Evolutionary conservation across 1,139 yeast species (phyloP), one percentile per base, ranked within the genome.

Genomic region (Hyphopichia fennica): DNA sequence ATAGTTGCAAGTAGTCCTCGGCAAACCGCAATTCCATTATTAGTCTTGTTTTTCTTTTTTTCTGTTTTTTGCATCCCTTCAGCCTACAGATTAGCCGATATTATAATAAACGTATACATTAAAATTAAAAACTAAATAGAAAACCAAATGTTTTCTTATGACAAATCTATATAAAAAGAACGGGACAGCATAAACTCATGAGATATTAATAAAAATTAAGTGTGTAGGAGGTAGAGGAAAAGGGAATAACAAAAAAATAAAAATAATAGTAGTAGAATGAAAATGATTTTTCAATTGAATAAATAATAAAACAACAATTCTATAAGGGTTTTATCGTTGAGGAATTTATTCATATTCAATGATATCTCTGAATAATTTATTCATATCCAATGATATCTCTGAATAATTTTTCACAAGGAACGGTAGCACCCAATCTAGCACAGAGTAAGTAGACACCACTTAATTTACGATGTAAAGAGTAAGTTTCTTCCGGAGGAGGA

Each of bases 401-500:
- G 59, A 93, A 93, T 42, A 93, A 68, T 54, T 83, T 72, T 47
- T 84, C 83, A 59, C 96, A 86, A 10, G 93, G 95, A 29, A 93
- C 95, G 18, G 77, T 72, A 2, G 98, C 97, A 35, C 81, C 72
- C 64, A 93, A 74, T 56, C 90, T 79, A 4, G 98, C 87, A 68
- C 99, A 93, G 43, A 93, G 73, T 50, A 93, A 72, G 58, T 87
- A 95, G 1, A 95, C 96, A 10, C 99, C 99, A 60, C 96, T 87
- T 58, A 93, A 81, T 58, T 95, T 93, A 56, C 99, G 77, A 63
- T 93, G 99, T 54, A 95, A 72, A 8, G 96, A 87, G 62, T 93
- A 93, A 0, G 99, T 93, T 62, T 93, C 99, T 60, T 93, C 98
- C 3, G 99, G 99, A 4, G 99, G 99, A 4, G 99, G 98, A 4